A percentile compares a stretch with the other conserved stretches of the same genome.
Evolutionary conservation across 2,329 filamentous ascomycete genomes (phyloP).

Genomic region (Sclerotinia spermophila): DNA sequence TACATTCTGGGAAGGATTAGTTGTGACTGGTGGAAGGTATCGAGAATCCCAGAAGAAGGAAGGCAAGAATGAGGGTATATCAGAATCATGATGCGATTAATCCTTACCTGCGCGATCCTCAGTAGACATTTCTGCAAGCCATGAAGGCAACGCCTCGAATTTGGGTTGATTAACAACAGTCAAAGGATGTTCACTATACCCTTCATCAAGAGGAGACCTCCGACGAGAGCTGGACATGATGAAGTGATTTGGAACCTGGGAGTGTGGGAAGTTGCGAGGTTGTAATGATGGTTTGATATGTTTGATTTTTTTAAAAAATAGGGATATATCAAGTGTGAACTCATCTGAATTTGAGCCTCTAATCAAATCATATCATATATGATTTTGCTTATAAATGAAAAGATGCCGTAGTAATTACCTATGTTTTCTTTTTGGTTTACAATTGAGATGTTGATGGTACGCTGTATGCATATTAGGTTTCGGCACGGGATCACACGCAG

Average conservation of each 20-base stretch:
- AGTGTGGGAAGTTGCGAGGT: slow-evolving; percentile 23
- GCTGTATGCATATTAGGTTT: neutral
- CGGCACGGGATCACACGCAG: neutral
- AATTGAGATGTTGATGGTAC: neutral
- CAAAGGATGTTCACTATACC: slow-evolving; percentile 38
- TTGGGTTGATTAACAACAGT: slow-evolving; percentile 23
- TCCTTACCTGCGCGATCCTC: slow-evolving; percentile 33
- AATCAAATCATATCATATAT: neutral
- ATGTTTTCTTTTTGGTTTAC: neutral
- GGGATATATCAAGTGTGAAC: neutral
- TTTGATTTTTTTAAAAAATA: neutral
- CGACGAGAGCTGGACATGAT: slow-evolving; percentile 11
- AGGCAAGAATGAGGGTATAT: slow-evolving; percentile 2
- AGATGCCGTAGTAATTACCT: neutral
- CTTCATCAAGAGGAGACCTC: slow-evolving; percentile 36
- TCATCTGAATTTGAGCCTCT: neutral
- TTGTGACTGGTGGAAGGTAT: neutral
- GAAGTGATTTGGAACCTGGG: neutral
- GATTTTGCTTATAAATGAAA: neutral
- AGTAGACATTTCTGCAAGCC: slow-evolving; percentile 29
- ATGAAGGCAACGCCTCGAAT: slow-evolving; percentile 26
- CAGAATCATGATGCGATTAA: neutral
- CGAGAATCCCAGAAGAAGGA: neutral
- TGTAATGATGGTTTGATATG: slow-evolving; percentile 21
- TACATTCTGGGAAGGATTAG: slow-evolving; percentile 58